These are phyloP conservation scores for Tremella mesenterica DNA, from an alignment of 768 basidiomycete genomes.

Conservation along the genomic window DNA sequence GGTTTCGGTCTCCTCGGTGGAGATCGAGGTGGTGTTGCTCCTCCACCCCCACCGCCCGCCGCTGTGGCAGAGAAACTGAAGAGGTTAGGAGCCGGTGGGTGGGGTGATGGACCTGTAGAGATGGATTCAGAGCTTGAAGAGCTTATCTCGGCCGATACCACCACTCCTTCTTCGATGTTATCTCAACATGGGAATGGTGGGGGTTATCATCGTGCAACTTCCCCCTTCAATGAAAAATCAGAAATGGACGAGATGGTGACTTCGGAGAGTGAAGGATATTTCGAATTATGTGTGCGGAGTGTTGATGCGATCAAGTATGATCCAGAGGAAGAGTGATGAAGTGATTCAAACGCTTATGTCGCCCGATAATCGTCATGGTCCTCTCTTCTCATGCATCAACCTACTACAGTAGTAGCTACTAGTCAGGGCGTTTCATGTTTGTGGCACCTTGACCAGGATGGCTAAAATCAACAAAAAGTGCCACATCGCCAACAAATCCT, in stretches of 20 bases:
- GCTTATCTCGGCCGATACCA: constrained; percentile 14
- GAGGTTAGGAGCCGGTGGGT: constrained; percentile 20
- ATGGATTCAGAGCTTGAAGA: constrained; percentile 23
- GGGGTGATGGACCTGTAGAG: constrained; percentile 15
- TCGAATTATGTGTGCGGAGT: constrained; percentile 72
- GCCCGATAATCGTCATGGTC: no score
- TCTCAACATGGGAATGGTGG: not conserved
- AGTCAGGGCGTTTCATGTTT: no score
- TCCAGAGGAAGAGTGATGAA: constrained; percentile 33
- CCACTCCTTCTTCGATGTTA: not conserved
- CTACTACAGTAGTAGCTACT: no score
- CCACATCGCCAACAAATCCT: no score
- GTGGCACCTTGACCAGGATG: no score
- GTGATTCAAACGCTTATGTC: no score
- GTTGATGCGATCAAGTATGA: constrained; percentile 64
- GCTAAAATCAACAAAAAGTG: no score
- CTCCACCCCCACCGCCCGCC: not conserved
- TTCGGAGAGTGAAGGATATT: constrained; percentile 52
- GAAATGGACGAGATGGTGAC: constrained; percentile 1
- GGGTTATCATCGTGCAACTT: constrained; percentile 20
- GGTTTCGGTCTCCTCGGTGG: constrained; percentile 84
- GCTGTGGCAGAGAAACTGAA: constrained; percentile 8
- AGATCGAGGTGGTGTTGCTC: constrained; percentile 50
- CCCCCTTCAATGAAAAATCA: not conserved
- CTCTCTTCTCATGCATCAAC: no score